These are phyloP conservation scores for Camellia granthamiana DNA, from an alignment of 148 eudicot species.

Conservation along the genomic window DNA sequence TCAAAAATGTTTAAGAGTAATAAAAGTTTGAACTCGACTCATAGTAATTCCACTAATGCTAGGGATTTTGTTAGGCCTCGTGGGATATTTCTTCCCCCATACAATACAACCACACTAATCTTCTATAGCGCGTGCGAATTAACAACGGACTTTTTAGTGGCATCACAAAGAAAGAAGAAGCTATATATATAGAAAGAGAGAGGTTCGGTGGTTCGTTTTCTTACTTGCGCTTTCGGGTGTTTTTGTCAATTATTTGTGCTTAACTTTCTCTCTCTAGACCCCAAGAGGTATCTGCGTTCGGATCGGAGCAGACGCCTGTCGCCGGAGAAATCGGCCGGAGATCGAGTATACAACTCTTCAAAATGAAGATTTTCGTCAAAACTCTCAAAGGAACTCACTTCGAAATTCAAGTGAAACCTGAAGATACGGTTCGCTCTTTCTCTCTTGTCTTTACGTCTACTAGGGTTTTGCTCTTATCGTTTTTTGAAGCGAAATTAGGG, in stretches of 20 bases:
- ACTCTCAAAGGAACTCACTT: conserved; percentile 71
- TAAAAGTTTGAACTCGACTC: too few species aligned
- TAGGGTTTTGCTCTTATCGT: background rate
- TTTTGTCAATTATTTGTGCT: background rate
- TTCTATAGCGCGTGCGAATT: too few species aligned
- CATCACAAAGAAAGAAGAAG: too few species aligned
- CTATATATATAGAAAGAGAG: too few species aligned
- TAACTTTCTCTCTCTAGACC: background rate
- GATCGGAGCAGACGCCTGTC: conserved; percentile 11
- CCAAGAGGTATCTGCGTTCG: background rate
- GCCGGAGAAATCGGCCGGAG: background rate
- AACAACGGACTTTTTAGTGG: too few species aligned
- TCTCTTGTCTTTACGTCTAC: background rate
- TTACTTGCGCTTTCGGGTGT: conserved; percentile 3
- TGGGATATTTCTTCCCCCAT: too few species aligned
- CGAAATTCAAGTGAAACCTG: conserved; percentile 64
- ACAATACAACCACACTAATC: too few species aligned
- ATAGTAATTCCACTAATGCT: too few species aligned
- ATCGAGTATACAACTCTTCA: background rate
- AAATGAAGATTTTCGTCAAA: conserved; percentile 75
- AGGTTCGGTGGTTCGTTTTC: background rate
- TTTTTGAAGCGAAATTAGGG: background rate
- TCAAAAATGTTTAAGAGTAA: too few species aligned
- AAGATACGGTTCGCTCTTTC: conserved; percentile 41
- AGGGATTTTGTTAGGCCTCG: too few species aligned